A percentile compares a stretch with the other conserved stretches of the same genome.
These are phyloP conservation scores for Starmerella floris DNA, from an alignment of 805 yeast species.

Conservation along the genomic window DNA sequence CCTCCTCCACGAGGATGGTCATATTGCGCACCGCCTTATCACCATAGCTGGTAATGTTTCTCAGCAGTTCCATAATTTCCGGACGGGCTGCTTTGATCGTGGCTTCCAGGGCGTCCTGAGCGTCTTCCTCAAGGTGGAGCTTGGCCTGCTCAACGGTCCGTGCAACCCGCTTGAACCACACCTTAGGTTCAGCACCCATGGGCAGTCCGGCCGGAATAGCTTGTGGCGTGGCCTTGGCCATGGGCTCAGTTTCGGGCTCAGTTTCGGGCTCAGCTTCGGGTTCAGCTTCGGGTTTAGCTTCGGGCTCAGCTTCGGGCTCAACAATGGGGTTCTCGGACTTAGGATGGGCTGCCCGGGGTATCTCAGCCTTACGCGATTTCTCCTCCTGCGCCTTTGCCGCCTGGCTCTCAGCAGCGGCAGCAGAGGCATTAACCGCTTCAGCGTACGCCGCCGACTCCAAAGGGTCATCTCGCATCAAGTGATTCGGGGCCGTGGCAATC, in stretches of 20 bases:
- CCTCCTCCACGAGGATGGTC: constrained; percentile 15
- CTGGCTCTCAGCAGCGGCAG: not conserved
- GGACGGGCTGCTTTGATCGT: constrained; percentile 18
- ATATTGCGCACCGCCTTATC: constrained; percentile 14
- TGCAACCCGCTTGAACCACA: constrained; percentile 16
- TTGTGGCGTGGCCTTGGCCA: not conserved
- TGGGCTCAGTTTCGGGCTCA: not conserved
- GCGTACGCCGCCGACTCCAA: not conserved
- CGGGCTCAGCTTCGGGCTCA: not conserved
- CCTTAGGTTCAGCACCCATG: not conserved
- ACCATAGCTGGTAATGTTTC: constrained; percentile 17
- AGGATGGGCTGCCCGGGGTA: not conserved
- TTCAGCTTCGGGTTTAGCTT: not conserved
- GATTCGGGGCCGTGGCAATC: not conserved
- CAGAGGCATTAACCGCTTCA: not conserved
- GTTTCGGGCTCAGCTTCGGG: not conserved
- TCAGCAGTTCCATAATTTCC: constrained; percentile 18
- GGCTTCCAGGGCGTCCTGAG: constrained; percentile 2
- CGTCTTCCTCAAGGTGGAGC: constrained; percentile 17
- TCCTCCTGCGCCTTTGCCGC: not conserved
- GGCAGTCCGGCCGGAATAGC: not conserved
- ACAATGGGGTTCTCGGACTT: not conserved
- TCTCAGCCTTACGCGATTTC: not conserved
- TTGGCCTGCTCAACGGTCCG: constrained; percentile 20
- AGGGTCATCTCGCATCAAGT: not conserved